These are phyloP conservation scores for Scalesia atractyloides DNA, from an alignment of 129 eudicot species.

Conservation along the genomic window DNA sequence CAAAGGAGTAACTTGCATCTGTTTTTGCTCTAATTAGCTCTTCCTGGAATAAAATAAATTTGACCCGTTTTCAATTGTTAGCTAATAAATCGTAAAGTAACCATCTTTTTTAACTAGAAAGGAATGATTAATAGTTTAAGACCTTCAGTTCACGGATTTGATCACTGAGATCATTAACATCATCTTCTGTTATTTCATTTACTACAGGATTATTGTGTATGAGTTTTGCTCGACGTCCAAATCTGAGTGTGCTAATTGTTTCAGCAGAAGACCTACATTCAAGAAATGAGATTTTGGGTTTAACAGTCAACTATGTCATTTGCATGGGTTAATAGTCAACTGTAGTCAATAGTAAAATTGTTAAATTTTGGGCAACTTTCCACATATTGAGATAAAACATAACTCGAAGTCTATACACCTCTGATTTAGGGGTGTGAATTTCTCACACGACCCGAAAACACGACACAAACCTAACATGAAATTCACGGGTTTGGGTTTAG, in stretches of 20 bases:
- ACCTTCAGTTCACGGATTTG: slow-evolving; percentile 96
- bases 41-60: slow-evolving; percentile 53
- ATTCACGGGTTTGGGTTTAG: too few species aligned
- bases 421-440: too few species aligned
- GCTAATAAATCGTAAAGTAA: not conserved
- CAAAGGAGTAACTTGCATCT: slow-evolving; percentile 43
- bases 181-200: slow-evolving; percentile 95
- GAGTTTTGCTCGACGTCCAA: slow-evolving; percentile 68
- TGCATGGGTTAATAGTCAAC: not conserved
- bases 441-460: too few species aligned
- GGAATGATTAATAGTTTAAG: slow-evolving; percentile 32
- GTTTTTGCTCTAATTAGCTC: slow-evolving; percentile 88
- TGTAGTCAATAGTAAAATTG: not conserved
- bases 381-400: not conserved
- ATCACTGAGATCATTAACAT: slow-evolving; percentile 83
- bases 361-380: not conserved
- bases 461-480: too few species aligned
- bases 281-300: not conserved
- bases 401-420: too few species aligned
- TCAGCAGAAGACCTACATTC: slow-evolving; percentile 61
- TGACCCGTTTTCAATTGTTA: not conserved
- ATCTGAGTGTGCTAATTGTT: slow-evolving; percentile 92
- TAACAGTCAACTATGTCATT: not conserved
- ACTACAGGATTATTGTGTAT: slow-evolving; percentile 79
- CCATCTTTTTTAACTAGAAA: not conserved